Evolutionary conservation across 768 basidiomycete genomes (phyloP).

Genomic region (Coprinopsis cinerea): DNA sequence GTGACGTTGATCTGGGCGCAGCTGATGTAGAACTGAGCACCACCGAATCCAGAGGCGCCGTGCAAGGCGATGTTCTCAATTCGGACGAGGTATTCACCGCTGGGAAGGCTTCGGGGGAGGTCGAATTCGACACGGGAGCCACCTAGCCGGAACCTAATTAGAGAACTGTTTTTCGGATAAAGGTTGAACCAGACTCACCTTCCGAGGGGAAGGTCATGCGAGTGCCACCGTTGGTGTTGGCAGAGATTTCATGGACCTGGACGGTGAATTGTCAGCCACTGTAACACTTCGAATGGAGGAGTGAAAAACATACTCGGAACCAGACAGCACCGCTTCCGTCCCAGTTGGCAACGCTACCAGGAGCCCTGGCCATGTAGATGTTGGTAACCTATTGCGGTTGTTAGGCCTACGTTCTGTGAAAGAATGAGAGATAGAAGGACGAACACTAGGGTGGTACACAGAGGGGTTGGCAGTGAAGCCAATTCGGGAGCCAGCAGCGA

Average conservation of each 20-base stretch:
- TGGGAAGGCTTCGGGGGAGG: slow-evolving; percentile 28
- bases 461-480: slow-evolving; percentile 36
- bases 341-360: slow-evolving; percentile 31
- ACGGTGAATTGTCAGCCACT: background rate
- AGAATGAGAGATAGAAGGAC: slow-evolving; percentile 7
- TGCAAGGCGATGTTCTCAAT: slow-evolving; percentile 37
- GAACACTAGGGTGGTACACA: slow-evolving; percentile 43
- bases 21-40: slow-evolving; percentile 29
- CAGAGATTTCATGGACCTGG: slow-evolving; percentile 33
- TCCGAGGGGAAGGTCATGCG: slow-evolving; percentile 33
- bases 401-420: background rate
- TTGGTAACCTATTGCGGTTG: slow-evolving; percentile 28
- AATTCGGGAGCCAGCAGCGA: slow-evolving; percentile 38
- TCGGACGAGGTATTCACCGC: slow-evolving; percentile 32
- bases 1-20: slow-evolving; percentile 35
- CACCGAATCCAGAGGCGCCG: slow-evolving; percentile 26
- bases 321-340: slow-evolving; percentile 37
- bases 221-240: slow-evolving; percentile 33
- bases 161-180: background rate
- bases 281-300: background rate
- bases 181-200: slow-evolving; percentile 14
- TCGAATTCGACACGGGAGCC: slow-evolving; percentile 24
- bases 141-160: background rate
- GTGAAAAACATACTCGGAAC: slow-evolving; percentile 35
- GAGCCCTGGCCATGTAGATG: slow-evolving; percentile 42